Evolutionary conservation across 129 eudicot genomes (phyloP), one percentile per base, ranked within the genome.

Genomic region (Ambrosia trifida): DNA sequence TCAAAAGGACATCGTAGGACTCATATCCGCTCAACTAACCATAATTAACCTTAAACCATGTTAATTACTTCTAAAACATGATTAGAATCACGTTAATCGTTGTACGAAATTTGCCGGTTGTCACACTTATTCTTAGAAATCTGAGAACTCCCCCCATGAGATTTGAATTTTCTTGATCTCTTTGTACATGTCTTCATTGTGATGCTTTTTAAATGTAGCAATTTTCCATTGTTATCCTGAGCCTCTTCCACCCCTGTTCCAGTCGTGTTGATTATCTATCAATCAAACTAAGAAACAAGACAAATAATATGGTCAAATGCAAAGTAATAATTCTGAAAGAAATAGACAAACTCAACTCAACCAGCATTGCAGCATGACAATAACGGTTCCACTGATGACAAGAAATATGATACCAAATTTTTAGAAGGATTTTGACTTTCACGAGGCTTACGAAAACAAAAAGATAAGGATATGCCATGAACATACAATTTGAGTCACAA

Each of bases 101-200:
- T n/a, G n/a, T n/a, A n/a, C n/a, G n/a, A n/a, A n/a, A n/a, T n/a
- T n/a, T n/a, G n/a, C n/a, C n/a, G n/a, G n/a, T n/a, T n/a, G n/a
- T n/a, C n/a, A n/a, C n/a, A n/a, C 57, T 80, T 84, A 56, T 76
- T 70, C 73, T 82, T 78, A 40, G 85, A 71, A 33, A 58, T 44
- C 5, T 56, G 76, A 63, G 84, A 60, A 61, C 57, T 72, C n/a
- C n/a, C 64, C 45, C 56, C 81, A 24, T 79, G 74, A 64, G 70
- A 70, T 57, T 76, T 70, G 5, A 68, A 33, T 74, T 87, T 83
- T 72, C 74, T 85, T 46, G 54, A 77, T 50, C 75, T 81, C 77
- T 83, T 76, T 67, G 80, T 45, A 11, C 30, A 72, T 40, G 54
- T 61, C 43, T 49, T 70, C 47, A 46, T 76, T 75, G 66, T 66